A percentile compares a stretch with the other conserved stretches of the same genome.
These are phyloP conservation scores for Carnegiea gigantea DNA, from an alignment of 179 eudicot genomes.

Conservation along the genomic window DNA sequence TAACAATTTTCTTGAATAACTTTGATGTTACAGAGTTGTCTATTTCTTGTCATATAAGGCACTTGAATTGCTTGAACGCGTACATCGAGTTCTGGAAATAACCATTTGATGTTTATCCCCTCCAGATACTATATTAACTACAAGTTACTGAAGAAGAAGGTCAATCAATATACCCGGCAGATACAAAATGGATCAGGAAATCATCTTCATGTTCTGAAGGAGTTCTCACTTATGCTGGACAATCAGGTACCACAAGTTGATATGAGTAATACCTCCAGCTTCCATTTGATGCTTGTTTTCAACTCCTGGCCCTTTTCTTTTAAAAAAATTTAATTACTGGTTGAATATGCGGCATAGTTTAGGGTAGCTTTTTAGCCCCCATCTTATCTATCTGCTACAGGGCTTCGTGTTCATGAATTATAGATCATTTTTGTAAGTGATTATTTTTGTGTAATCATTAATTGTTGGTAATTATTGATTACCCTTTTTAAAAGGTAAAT, in stretches of 20 bases:
- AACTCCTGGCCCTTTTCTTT: background rate
- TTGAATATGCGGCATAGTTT: background rate
- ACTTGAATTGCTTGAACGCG: no score
- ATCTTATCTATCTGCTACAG: background rate
- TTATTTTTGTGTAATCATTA: background rate
- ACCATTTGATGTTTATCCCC: background rate
- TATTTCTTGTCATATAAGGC: no score
- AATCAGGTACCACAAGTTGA: constrained; percentile 45
- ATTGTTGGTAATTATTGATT: background rate
- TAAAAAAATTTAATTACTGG: no score
- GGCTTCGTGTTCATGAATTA: background rate
- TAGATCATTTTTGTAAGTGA: background rate
- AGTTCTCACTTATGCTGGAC: constrained; percentile 62
- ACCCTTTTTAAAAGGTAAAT: background rate
- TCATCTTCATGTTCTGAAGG: constrained; percentile 47
- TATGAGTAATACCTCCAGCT: background rate
- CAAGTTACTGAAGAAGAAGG: constrained; percentile 70
- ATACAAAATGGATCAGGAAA: constrained; percentile 41
- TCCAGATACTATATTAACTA: constrained; percentile 65
- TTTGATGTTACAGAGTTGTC: no score
- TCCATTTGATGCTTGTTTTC: background rate
- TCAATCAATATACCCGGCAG: constrained; percentile 58
- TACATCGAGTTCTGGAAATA: background rate
- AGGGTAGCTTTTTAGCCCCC: background rate
- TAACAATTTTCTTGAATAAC: no score